A percentile compares a stretch with the other conserved stretches of the same genome.
These are phyloP conservation scores for Cornus florida DNA, from an alignment of 148 eudicot species.

Conservation along the genomic window DNA sequence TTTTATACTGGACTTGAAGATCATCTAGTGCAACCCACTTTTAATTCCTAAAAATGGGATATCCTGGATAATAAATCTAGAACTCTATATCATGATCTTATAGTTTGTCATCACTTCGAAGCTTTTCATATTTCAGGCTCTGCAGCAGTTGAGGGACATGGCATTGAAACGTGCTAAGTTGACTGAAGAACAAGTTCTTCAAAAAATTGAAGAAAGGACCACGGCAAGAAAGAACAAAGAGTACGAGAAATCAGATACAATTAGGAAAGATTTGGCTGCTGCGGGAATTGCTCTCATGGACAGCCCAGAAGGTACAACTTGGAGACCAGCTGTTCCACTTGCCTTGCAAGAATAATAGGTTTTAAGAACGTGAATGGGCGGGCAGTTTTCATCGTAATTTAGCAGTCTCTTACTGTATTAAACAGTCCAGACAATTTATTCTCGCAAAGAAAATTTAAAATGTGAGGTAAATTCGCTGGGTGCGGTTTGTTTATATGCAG, in stretches of 20 bases:
- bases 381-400: too few relatives aligned
- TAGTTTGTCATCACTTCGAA: not conserved
- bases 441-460: too few relatives aligned
- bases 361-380: constrained; percentile 25
- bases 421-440: too few relatives aligned
- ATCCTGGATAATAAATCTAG: too few relatives aligned
- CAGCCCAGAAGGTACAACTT: constrained; percentile 75
- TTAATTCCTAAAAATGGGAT: too few relatives aligned
- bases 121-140: constrained; percentile 38
- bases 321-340: constrained; percentile 94
- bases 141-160: constrained; percentile 71
- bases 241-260: constrained; percentile 77
- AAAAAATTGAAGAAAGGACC: constrained; percentile 74
- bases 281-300: constrained; percentile 91
- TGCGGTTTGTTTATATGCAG: too few relatives aligned
- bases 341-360: constrained; percentile 53
- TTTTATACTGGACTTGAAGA: too few relatives aligned
- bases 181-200: constrained; percentile 64
- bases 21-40: too few relatives aligned
- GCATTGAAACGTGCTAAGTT: constrained; percentile 82
- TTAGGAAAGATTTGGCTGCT: constrained; percentile 81
- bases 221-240: constrained; percentile 74
- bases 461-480: too few relatives aligned
- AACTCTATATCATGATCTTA: not conserved
- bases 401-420: too few relatives aligned